These are phyloP conservation scores for Penicillium sp. DNA, from an alignment of 2,329 filamentous ascomycete species.

Conservation along the genomic window DNA sequence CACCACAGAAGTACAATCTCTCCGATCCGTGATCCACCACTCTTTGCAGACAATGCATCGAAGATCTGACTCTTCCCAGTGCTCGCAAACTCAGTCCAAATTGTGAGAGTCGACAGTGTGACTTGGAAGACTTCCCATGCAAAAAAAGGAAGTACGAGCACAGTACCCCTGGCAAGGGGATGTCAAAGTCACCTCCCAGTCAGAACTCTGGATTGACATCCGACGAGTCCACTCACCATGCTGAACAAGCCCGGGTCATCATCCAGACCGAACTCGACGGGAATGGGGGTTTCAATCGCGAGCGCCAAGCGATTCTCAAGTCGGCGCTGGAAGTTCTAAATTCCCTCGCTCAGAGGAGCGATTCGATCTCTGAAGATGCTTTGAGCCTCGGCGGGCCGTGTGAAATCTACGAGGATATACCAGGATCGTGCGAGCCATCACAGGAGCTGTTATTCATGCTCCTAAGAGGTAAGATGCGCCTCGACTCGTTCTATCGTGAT, in stretches of 20 bases:
- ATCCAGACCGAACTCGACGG: slow-evolving; percentile 21
- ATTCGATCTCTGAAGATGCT: neutral
- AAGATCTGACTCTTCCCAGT: neutral
- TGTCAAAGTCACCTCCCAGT: slow-evolving; percentile 4
- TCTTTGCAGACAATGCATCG: neutral
- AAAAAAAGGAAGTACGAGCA: slow-evolving; percentile 9
- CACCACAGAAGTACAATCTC: slow-evolving; percentile 1
- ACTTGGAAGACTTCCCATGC: neutral
- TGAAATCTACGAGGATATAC: slow-evolving; percentile 2
- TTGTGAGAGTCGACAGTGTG: neutral
- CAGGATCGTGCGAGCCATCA: slow-evolving; percentile 12
- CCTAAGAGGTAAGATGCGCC: slow-evolving; percentile 8
- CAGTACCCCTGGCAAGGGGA: neutral
- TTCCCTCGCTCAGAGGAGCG: slow-evolving; percentile 7
- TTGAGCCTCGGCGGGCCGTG: neutral
- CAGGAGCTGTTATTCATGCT: slow-evolving; percentile 24
- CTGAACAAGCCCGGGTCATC: slow-evolving; percentile 19
- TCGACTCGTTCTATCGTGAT: no score
- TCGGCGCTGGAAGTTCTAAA: slow-evolving; percentile 20
- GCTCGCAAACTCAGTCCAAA: neutral
- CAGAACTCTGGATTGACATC: slow-evolving; percentile 4
- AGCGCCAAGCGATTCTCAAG: slow-evolving; percentile 16
- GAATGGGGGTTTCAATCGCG: slow-evolving; percentile 12
- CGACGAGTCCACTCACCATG: slow-evolving; percentile 20
- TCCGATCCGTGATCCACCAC: no score